A percentile compares a stretch with the other conserved stretches of the same genome.
Conservation (phyloP, 208 protist genomes). For the Acanthamoeba triangularis region DNA sequence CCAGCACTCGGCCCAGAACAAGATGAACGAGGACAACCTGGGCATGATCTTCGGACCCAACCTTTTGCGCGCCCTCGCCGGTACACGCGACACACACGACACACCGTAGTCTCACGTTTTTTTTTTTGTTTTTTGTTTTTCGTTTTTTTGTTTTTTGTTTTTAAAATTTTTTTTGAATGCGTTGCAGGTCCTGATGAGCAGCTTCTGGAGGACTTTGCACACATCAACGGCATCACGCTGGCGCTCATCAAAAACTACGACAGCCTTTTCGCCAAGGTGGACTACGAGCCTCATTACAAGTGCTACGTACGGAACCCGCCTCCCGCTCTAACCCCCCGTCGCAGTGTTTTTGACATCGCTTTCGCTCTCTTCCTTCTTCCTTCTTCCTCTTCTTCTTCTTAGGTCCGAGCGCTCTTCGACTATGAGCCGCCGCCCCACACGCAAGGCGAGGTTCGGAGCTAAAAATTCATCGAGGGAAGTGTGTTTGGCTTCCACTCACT, state of each 20-base stretch:
- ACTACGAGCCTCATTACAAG: slow-evolving; percentile 44
- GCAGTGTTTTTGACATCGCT: neutral
- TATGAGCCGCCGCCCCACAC: neutral
- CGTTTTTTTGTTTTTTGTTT: neutral
- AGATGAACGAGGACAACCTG: slow-evolving; percentile 63
- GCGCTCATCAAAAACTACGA: slow-evolving; percentile 53
- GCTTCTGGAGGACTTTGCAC: slow-evolving; percentile 47
- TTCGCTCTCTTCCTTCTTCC: neutral
- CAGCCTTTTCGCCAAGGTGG: slow-evolving; percentile 16
- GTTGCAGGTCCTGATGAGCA: neutral
- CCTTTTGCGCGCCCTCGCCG: neutral
- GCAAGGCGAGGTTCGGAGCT: neutral
- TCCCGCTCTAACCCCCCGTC: no score
- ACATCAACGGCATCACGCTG: slow-evolving; percentile 50
- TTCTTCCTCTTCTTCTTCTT: no score
- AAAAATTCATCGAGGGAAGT: neutral
- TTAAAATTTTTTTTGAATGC: neutral
- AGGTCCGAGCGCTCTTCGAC: slow-evolving; percentile 37
- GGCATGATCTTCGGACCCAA: slow-evolving; percentile 63
- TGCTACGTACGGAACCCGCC: slow-evolving; percentile 2
- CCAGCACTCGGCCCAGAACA: slow-evolving; percentile 60
- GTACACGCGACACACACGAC: neutral
- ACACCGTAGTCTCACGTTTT: neutral
- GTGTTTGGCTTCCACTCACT: neutral
- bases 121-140: slow-evolving; percentile 10